Conservation (phyloP, 495 filamentous ascomycete genomes). For the Tuber umbilicatum region DNA sequence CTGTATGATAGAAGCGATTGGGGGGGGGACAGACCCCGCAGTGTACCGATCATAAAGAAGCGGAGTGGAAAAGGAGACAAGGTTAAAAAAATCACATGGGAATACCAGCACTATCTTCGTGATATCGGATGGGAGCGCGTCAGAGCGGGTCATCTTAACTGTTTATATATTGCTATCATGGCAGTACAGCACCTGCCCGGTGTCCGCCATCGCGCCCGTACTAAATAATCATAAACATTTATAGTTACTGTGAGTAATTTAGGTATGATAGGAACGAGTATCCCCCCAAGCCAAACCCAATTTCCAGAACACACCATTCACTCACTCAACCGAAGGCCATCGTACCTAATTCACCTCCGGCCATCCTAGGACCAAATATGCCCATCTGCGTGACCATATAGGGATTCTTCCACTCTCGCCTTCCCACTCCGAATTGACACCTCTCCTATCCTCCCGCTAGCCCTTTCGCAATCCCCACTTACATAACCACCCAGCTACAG, state of each 20-base stretch:
- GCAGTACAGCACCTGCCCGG: no score
- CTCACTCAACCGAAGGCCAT: no score
- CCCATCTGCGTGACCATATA: not conserved
- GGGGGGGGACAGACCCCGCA: not conserved
- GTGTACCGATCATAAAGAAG: not conserved
- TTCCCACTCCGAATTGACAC: not conserved
- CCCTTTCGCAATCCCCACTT: no score
- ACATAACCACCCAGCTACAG: no score
- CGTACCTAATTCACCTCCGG: not conserved
- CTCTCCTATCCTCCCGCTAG: not conserved
- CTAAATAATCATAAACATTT: not conserved
- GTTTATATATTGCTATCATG: no score
- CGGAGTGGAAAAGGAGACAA: not conserved
- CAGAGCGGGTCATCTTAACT: no score
- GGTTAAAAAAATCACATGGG: not conserved
- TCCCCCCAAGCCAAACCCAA: not conserved
- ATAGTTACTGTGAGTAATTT: not conserved
- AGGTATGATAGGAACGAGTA: no score
- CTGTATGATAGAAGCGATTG: not conserved
- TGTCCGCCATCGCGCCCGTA: no score
- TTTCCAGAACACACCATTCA: not conserved
- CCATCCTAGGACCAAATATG: not conserved
- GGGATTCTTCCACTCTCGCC: not conserved
- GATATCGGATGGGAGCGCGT: not conserved
- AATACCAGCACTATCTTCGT: not conserved